A percentile compares a stretch with the other conserved stretches of the same genome.
Evolutionary conservation across 164 flowering plant genomes (phyloP).

Genomic region (Liriodendron chinense): DNA sequence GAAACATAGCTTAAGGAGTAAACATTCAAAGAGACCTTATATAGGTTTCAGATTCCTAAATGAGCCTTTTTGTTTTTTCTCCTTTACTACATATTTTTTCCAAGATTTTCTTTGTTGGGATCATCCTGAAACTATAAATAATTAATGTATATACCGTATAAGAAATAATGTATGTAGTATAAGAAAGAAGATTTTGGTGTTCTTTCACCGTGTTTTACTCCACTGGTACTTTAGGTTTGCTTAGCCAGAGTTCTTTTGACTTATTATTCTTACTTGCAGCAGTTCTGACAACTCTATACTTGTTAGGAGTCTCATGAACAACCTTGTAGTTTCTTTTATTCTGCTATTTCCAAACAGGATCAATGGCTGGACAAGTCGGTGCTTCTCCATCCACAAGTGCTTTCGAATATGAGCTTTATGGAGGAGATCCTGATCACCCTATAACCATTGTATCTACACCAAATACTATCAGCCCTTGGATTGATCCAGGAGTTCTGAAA

Average conservation of each 20-base stretch:
- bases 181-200: neutral
- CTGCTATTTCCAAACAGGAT: neutral
- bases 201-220: too few relatives aligned
- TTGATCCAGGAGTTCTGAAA: conserved; percentile 64
- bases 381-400: conserved; percentile 26
- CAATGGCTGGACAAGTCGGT: conserved; percentile 61
- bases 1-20: too few relatives aligned
- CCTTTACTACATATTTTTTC: too few relatives aligned
- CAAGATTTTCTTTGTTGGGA: neutral
- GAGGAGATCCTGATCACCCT: conserved; percentile 54
- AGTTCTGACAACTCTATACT: neutral
- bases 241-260: neutral
- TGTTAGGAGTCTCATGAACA: neutral
- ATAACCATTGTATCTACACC: conserved; percentile 60
- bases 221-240: too few relatives aligned
- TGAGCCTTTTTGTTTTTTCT: too few relatives aligned
- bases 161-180: too few relatives aligned
- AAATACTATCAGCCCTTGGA: conserved; percentile 47
- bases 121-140: neutral
- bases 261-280: neutral
- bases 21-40: too few relatives aligned
- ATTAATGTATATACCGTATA: neutral
- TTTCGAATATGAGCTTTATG: conserved; percentile 70
- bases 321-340: neutral
- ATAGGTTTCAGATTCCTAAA: too few relatives aligned